Conservation (phyloP, 352 stramenopile species). For the Phytophthora hibernalis region DNA sequence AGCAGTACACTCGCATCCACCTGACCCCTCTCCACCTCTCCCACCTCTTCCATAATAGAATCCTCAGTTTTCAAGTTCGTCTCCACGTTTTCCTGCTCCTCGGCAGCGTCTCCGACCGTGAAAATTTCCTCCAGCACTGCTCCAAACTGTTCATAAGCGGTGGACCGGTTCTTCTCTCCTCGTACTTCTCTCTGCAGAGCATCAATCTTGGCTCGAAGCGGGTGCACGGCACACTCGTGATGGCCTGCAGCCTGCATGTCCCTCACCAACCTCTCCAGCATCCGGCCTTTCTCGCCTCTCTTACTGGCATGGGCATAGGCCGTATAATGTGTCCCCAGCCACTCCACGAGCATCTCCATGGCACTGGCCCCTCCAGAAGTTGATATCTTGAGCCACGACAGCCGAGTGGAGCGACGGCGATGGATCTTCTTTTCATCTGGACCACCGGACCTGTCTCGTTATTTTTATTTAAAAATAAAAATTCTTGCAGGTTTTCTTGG, state of each 20-base stretch:
- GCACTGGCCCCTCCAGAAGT: slow-evolving; percentile 23
- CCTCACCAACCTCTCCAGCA: slow-evolving; percentile 30
- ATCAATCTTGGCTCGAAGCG: slow-evolving; percentile 37
- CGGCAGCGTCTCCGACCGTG: slow-evolving; percentile 30
- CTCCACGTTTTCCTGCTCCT: slow-evolving; percentile 18
- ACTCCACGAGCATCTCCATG: slow-evolving; percentile 38
- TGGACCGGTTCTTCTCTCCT: slow-evolving; percentile 32
- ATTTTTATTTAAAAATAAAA: slow-evolving; percentile 31
- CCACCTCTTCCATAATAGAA: neutral
- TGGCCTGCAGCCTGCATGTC: slow-evolving; percentile 33
- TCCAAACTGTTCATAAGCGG: slow-evolving; percentile 38
- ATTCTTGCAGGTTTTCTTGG: slow-evolving; percentile 13
- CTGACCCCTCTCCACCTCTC: too few relatives aligned
- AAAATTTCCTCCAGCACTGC: slow-evolving; percentile 42
- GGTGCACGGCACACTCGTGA: slow-evolving; percentile 32
- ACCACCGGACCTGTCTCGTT: neutral
- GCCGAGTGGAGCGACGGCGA: slow-evolving; percentile 5
- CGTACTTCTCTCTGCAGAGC: slow-evolving; percentile 30
- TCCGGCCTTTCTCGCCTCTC: slow-evolving; percentile 32
- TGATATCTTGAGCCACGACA: slow-evolving; percentile 36
- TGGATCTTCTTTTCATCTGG: neutral
- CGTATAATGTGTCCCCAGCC: slow-evolving; percentile 32
- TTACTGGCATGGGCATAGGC: slow-evolving; percentile 19
- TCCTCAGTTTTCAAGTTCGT: neutral
- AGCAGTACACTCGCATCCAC: too few relatives aligned